Evolutionary conservation across 176 grass and related monocot species (phyloP).

Genomic region (Miscanthus lutarioriparius): DNA sequence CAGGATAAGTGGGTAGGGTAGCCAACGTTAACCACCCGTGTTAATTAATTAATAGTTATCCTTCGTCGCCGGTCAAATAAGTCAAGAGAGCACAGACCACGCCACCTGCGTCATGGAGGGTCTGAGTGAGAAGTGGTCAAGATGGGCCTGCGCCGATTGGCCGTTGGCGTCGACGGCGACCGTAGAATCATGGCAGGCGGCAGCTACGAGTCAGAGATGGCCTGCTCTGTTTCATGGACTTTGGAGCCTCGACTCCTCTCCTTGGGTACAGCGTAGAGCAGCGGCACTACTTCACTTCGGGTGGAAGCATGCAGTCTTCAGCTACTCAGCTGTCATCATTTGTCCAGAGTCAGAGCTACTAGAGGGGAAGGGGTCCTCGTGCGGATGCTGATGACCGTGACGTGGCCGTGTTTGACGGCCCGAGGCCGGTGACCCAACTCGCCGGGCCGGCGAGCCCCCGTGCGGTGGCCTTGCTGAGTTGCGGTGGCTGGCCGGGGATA

Average conservation of each 20-base stretch:
- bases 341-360: too few species aligned
- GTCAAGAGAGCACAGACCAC: not conserved
- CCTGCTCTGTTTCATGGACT: not conserved
- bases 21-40: not conserved
- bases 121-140: slow-evolving; percentile 1
- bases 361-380: not conserved
- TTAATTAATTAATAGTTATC: not conserved
- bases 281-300: not conserved
- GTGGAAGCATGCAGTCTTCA: not conserved
- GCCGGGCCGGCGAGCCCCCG: too few species aligned
- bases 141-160: slow-evolving; percentile 19
- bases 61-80: not conserved
- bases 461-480: not conserved
- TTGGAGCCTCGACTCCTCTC: not conserved
- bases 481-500: too few species aligned
- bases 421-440: not conserved
- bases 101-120: not conserved
- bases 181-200: not conserved
- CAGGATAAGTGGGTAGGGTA: not conserved
- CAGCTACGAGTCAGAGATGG: slow-evolving; percentile 4
- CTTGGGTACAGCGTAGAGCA: too few species aligned
- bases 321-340: too few species aligned
- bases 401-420: not conserved
- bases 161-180: not conserved
- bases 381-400: not conserved